These are phyloP conservation scores for Venturia asperata DNA, from an alignment of 2,329 filamentous ascomycete species.

Conservation along the genomic window DNA sequence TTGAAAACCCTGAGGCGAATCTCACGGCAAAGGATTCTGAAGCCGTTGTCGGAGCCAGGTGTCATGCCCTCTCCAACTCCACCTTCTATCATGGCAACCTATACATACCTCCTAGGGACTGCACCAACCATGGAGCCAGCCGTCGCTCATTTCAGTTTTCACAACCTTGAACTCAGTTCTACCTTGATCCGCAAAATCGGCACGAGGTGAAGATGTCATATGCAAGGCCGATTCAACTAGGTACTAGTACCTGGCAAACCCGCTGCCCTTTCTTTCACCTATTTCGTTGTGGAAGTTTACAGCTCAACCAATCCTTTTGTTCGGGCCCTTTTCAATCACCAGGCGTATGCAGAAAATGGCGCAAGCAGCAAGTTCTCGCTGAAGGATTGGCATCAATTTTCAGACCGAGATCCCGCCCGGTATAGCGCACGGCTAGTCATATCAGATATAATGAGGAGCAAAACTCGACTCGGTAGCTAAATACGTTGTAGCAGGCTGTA, in stretches of 20 bases:
- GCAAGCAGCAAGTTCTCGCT: constrained; percentile 41
- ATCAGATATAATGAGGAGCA: constrained; percentile 30
- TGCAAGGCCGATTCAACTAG: background rate
- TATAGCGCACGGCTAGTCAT: constrained; percentile 48
- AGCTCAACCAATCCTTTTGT: background rate
- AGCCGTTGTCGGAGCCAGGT: background rate
- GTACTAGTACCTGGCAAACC: background rate
- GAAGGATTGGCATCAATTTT: constrained; percentile 66
- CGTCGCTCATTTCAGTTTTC: background rate
- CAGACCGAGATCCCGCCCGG: constrained; percentile 72
- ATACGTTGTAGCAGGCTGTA: constrained; percentile 48
- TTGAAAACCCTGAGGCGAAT: background rate
- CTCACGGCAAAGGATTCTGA: background rate
- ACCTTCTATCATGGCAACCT: background rate
- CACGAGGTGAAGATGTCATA: background rate
- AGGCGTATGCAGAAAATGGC: constrained; percentile 25
- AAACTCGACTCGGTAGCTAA: constrained; percentile 45
- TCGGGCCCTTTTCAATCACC: background rate
- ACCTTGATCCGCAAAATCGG: background rate
- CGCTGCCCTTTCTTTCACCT: background rate
- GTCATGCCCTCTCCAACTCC: background rate
- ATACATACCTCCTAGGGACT: background rate
- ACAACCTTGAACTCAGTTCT: background rate
- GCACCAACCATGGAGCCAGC: background rate
- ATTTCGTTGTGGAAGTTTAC: background rate